A percentile compares a stretch with the other conserved stretches of the same genome.
phyloP scores from a whole-genome alignment of 345 rosid species.

The Erysimum cheiranthoides region DNA sequence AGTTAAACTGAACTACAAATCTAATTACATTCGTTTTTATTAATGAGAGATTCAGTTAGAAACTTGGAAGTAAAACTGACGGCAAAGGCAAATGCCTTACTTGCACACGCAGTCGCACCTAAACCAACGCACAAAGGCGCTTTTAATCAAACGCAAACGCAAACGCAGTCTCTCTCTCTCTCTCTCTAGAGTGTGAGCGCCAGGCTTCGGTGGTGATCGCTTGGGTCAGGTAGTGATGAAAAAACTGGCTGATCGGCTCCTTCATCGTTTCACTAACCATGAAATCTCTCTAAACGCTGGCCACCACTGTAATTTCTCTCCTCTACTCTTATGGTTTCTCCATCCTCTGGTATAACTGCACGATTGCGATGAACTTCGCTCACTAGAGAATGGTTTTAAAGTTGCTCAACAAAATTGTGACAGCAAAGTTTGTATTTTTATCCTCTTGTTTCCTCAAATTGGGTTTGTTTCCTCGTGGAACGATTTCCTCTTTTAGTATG shows the following conservation, averaged over 20 bases:
- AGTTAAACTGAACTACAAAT: slow-evolving; percentile 6
- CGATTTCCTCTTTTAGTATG: not conserved
- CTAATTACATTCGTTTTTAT: not conserved
- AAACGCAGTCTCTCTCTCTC: not conserved
- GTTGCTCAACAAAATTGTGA: slow-evolving; percentile 16
- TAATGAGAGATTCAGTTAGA: not conserved
- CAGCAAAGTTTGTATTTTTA: slow-evolving; percentile 22
- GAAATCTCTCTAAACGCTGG: slow-evolving; percentile 32
- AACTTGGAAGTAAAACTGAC: not conserved
- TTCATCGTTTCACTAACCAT: slow-evolving; percentile 47
- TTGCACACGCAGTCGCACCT: slow-evolving; percentile 18
- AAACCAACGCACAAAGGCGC: not conserved
- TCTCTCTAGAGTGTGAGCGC: not conserved
- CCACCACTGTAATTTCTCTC: slow-evolving; percentile 34
- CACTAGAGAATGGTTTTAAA: not conserved
- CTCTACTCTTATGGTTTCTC: slow-evolving; percentile 15
- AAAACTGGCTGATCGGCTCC: slow-evolving; percentile 47
- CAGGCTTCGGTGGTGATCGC: slow-evolving; percentile 30
- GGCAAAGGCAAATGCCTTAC: not conserved
- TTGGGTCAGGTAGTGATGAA: slow-evolving; percentile 48
- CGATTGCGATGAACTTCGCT: not conserved
- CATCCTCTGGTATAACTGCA: slow-evolving; percentile 14
- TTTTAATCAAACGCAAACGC: slow-evolving; percentile 24
- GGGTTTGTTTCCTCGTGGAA: slow-evolving; percentile 14
- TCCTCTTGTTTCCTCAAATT: slow-evolving; percentile 7